Conservation (phyloP, 2,329 filamentous ascomycete genomes). For the Sporothrix pseudoabietina region DNA sequence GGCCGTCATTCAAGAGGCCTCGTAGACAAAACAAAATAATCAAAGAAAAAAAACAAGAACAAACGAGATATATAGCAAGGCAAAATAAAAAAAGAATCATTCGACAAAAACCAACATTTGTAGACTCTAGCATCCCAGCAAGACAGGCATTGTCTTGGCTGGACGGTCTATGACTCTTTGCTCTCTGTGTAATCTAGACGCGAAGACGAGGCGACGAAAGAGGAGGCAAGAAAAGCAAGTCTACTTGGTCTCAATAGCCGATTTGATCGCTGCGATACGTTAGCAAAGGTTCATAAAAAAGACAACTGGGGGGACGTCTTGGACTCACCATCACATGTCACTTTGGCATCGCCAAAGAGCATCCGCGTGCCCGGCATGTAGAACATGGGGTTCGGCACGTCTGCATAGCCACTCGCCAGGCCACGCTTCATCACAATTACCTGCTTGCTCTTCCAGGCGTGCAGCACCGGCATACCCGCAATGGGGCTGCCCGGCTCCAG, state of each 20-base stretch:
- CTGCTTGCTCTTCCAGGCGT: conserved; percentile 93
- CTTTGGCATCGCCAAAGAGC: conserved; percentile 88
- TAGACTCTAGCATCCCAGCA: conserved; percentile 11
- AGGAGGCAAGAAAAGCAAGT: neutral
- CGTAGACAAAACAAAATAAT: neutral
- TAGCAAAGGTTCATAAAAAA: neutral
- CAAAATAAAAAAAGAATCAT: neutral
- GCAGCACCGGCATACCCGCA: conserved; percentile 88
- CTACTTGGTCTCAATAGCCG: conserved; percentile 38
- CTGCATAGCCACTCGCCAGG: conserved; percentile 85
- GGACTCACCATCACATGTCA: conserved; percentile 72
- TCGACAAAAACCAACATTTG: neutral
- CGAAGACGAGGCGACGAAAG: no score
- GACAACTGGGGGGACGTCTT: no score
- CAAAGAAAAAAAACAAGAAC: neutral
- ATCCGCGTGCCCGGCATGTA: conserved; percentile 88
- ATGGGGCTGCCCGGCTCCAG: conserved; percentile 81
- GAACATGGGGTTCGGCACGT: conserved; percentile 92
- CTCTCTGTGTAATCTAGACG: neutral
- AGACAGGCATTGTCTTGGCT: neutral
- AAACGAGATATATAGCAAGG: conserved; percentile 10
- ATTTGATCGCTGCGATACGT: conserved; percentile 38
- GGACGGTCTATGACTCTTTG: conserved; percentile 9
- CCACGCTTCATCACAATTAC: conserved; percentile 92
- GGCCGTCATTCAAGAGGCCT: neutral